Evolutionary conservation across 83 land plant species (phyloP).

Genomic region (Thuja plicata): DNA sequence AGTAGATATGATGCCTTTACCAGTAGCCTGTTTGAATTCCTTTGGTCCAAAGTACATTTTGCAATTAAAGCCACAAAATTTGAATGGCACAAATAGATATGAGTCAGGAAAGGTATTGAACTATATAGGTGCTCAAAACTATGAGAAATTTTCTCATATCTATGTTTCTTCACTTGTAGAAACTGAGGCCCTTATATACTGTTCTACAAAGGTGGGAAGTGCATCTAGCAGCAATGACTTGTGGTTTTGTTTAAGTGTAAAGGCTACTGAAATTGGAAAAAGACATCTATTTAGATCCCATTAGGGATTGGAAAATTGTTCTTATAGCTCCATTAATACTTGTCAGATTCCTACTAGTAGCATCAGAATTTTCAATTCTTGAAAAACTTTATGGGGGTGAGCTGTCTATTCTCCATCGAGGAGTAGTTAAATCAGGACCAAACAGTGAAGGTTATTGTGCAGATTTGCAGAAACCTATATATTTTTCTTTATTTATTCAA

Average conservation of each 20-base stretch:
- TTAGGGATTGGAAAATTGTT: conserved; percentile 77
- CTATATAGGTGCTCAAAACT: conserved; percentile 19
- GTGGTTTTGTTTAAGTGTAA: conserved; percentile 80
- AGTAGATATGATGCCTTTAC: conserved; percentile 64
- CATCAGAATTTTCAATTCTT: conserved; percentile 65
- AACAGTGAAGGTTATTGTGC: conserved; percentile 61
- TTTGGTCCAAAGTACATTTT: conserved; percentile 41
- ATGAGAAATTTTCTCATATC: conserved; percentile 30
- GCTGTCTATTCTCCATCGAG: conserved; percentile 39
- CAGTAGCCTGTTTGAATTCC: conserved; percentile 52
- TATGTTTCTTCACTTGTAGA: conserved; percentile 60
- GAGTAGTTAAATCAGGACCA: conserved; percentile 63
- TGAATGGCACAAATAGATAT: conserved; percentile 28
- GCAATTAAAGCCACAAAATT: conserved; percentile 56
- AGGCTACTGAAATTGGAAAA: conserved; percentile 84
- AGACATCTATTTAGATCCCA: conserved; percentile 66
- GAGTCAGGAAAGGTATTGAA: conserved; percentile 61
- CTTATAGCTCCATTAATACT: conserved; percentile 74
- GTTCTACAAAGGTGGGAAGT: conserved; percentile 34
- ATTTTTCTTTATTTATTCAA: conserved; percentile 69
- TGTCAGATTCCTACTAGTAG: conserved; percentile 71
- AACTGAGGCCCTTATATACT: conserved; percentile 68
- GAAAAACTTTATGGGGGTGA: conserved; percentile 54
- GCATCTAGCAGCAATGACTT: conserved; percentile 36
- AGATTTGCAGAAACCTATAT: conserved; percentile 65